Evolutionary conservation across 2,329 filamentous ascomycete species (phyloP).

Genomic region (Penicillium sp.): DNA sequence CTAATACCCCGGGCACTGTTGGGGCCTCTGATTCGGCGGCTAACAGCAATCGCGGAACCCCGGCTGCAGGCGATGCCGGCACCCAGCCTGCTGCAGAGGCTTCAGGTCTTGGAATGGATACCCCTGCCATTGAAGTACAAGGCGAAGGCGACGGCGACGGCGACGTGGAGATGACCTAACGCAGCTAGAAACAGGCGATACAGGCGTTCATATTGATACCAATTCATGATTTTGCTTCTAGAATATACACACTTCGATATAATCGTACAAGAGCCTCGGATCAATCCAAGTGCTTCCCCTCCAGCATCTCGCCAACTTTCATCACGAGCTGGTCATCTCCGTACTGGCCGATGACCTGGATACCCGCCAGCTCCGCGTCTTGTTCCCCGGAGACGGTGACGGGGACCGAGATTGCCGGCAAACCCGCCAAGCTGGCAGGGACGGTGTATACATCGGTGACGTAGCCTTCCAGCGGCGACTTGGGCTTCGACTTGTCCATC

Average conservation of each 20-base stretch:
- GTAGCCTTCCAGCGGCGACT: constrained; percentile 69
- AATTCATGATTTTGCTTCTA: constrained; percentile 7
- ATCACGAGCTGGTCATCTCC: constrained; percentile 48
- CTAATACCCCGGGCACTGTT: constrained; percentile 16
- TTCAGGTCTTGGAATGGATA: constrained; percentile 25
- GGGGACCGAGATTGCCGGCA: constrained; percentile 86
- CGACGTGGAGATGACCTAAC: constrained; percentile 35
- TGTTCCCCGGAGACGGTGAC: constrained; percentile 43
- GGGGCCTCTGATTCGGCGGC: constrained; percentile 21
- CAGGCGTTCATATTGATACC: constrained; percentile 22
- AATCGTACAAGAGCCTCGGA: constrained; percentile 7
- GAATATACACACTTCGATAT: constrained; percentile 15
- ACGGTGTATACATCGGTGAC: constrained; percentile 96
- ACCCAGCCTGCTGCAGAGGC: constrained; percentile 26
- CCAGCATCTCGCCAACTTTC: constrained; percentile 39
- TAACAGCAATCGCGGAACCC: constrained; percentile 25
- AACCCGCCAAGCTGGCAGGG: constrained; percentile 85
- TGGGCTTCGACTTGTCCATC: constrained; percentile 20
- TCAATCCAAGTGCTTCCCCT: constrained; percentile 24
- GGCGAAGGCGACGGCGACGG: constrained; percentile 21
- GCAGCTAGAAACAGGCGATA: not conserved
- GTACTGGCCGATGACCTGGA: constrained; percentile 52
- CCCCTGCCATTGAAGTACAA: constrained; percentile 20
- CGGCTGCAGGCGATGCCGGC: constrained; percentile 16
- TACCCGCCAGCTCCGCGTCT: constrained; percentile 35